A percentile compares a stretch with the other conserved stretches of the same genome.
Evolutionary conservation across 345 rosid species (phyloP).

Genomic region (Eucalyptus brandiana): DNA sequence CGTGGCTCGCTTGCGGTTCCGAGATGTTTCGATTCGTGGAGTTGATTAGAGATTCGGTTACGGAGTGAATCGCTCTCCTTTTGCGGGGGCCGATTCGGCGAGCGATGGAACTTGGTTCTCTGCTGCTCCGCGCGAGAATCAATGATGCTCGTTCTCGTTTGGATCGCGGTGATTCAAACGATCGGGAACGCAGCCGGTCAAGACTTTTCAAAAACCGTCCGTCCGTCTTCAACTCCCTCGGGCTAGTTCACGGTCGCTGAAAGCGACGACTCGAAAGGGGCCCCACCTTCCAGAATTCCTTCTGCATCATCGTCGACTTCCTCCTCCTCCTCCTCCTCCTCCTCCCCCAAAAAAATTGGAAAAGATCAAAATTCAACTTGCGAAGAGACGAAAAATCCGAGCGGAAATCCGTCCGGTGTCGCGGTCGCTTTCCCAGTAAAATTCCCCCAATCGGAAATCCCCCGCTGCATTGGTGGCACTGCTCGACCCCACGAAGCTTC

Average conservation of each 20-base stretch:
- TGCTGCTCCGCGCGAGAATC: background rate
- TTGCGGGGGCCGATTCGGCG: background rate
- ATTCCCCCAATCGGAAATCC: background rate
- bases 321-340: background rate
- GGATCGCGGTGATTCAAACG: background rate
- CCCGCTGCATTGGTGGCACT: background rate
- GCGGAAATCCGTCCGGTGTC: background rate
- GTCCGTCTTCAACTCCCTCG: background rate
- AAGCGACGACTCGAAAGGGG: background rate
- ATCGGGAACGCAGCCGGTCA: background rate
- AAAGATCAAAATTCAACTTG: background rate
- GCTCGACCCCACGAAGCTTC: background rate
- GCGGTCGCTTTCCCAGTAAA: background rate
- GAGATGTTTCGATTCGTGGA: background rate
- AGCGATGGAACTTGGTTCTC: background rate
- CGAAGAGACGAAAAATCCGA: too few species aligned
- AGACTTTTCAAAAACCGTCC: background rate
- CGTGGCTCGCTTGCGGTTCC: background rate
- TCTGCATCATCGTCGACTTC: background rate
- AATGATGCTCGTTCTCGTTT: background rate
- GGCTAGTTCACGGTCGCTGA: background rate
- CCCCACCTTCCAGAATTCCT: background rate
- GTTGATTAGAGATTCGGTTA: background rate
- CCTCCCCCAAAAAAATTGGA: background rate
- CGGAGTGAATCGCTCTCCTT: background rate